Evolutionary conservation across 1,284 basidiomycete species (phyloP), one percentile per base, ranked within the genome.

Genomic region (Peniophora sp.): DNA sequence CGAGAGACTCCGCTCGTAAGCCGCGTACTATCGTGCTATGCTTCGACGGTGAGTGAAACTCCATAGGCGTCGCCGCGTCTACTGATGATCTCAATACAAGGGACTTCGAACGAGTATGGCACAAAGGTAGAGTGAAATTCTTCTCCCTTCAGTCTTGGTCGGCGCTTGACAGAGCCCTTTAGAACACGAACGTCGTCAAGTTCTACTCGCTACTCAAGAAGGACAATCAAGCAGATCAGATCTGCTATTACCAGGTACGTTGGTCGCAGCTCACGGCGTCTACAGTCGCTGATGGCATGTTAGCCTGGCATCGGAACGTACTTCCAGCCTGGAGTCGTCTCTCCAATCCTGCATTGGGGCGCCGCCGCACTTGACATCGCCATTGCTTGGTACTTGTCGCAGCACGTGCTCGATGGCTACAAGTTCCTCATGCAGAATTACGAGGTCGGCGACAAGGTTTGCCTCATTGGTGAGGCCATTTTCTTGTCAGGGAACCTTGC

Each of bases 361-460:
- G 66, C 69, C 11, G 65, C 73, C 66, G 61, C 68, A 6, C 55
- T 74, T 3, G 77, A 79, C 53, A 65, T 73, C 57, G 72, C 70
- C 1, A 58, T 79, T 23, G 77, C 78, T 22, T 76, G 72, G 68
- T 73, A 77, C 55, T 62, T 79, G 8, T 69, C 74, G 53, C 66
- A 67, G 10, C 78, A 81, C 61, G 73, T 80, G 52, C 77, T 74
- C 68, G 79, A 70, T 45, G 81, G 81, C 0, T 85, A 85, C 58
- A 67, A 72, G 50, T 86, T 83, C 58, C 62, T 86, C 39, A 82
- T 83, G 78, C 74, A 83, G 59, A 83, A 79, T 57, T 81, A 77
- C 55, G 60, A 64, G 16, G 60, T 62, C 17, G 73, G 70, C 9
- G 73, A 80, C 57, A 74, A 68, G 52, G 79, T 80, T 24, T 78